These are phyloP conservation scores for Sextonia rubra DNA, from an alignment of 164 flowering plant genomes.

Conservation along the genomic window DNA sequence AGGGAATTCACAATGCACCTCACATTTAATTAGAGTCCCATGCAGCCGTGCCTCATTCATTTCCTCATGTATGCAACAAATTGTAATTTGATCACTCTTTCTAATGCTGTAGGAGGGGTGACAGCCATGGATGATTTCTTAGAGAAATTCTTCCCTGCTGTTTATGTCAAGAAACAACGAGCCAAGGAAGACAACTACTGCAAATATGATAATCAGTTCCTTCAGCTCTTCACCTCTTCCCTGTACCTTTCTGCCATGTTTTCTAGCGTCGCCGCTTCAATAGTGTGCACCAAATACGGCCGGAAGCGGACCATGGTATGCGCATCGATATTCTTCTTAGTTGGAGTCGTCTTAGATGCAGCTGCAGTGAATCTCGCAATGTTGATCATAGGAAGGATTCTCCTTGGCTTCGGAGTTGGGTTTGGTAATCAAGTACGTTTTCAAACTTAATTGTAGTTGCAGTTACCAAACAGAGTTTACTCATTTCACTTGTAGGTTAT, in stretches of 20 bases:
- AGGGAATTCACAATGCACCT: too few species aligned
- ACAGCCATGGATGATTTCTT: conserved; percentile 69
- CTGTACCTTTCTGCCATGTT: conserved; percentile 62
- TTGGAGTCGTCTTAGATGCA: conserved; percentile 34
- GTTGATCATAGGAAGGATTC: conserved; percentile 51
- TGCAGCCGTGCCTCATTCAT: too few species aligned
- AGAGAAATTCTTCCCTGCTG: conserved; percentile 41
- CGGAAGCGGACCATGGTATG: conserved; percentile 44
- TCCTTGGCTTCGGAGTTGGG: conserved; percentile 68
- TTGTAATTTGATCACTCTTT: too few species aligned
- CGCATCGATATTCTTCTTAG: conserved; percentile 42
- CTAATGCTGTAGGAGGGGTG: conserved; percentile 47
- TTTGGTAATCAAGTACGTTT: conserved; percentile 56
- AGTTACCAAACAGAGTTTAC: background rate
- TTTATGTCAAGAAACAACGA: conserved; percentile 30
- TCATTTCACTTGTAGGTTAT: background rate
- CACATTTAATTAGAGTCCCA: too few species aligned
- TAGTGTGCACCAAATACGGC: conserved; percentile 31
- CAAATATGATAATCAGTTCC: conserved; percentile 48
- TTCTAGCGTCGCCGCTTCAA: conserved; percentile 49
- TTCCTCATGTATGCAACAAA: too few species aligned
- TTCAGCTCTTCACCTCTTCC: conserved; percentile 77
- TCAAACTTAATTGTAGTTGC: background rate
- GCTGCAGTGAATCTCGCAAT: conserved; percentile 19
- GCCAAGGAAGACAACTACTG: conserved; percentile 53